Percentiles rank a stretch among this genome's conserved stretches.
Evolutionary conservation across 1,284 basidiomycete genomes (phyloP).

Genomic region (Phlebopus sp.): DNA sequence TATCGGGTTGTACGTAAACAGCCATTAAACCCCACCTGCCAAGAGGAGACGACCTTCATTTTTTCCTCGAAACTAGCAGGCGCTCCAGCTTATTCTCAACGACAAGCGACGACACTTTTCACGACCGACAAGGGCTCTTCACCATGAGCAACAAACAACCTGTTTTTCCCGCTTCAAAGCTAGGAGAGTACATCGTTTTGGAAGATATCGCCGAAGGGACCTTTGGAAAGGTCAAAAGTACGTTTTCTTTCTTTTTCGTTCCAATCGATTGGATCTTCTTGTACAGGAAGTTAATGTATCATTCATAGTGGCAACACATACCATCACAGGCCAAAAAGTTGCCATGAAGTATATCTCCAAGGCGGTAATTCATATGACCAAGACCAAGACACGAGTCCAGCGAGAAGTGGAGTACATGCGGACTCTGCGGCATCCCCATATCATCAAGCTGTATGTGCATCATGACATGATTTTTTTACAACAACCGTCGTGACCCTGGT

Average conservation of each 20-base stretch:
- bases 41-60: constrained; percentile 9
- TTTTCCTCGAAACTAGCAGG: not conserved
- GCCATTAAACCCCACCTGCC: constrained; percentile 11
- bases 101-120: constrained; percentile 6
- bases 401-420: constrained; percentile 96
- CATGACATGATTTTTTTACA: constrained; percentile 2
- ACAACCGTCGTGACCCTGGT: constrained; percentile 10
- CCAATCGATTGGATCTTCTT: constrained; percentile 12
- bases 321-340: constrained; percentile 91
- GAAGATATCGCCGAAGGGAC: constrained; percentile 85
- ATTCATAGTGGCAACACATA: constrained; percentile 83
- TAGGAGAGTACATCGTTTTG: constrained; percentile 76
- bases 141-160: constrained; percentile 24
- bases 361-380: constrained; percentile 87
- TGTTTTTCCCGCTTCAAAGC: constrained; percentile 54
- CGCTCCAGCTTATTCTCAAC: constrained; percentile 2
- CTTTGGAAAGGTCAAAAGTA: constrained; percentile 98
- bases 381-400: constrained; percentile 90
- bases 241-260: constrained; percentile 33
- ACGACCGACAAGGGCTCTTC: constrained; percentile 14
- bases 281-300: constrained; percentile 17
- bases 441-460: constrained; percentile 84
- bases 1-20: constrained; percentile 17
- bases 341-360: constrained; percentile 99
- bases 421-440: constrained; percentile 88